Conservation (phyloP, 192 early-diverging fungal species). For the Entomortierella beljakovae region DNA sequence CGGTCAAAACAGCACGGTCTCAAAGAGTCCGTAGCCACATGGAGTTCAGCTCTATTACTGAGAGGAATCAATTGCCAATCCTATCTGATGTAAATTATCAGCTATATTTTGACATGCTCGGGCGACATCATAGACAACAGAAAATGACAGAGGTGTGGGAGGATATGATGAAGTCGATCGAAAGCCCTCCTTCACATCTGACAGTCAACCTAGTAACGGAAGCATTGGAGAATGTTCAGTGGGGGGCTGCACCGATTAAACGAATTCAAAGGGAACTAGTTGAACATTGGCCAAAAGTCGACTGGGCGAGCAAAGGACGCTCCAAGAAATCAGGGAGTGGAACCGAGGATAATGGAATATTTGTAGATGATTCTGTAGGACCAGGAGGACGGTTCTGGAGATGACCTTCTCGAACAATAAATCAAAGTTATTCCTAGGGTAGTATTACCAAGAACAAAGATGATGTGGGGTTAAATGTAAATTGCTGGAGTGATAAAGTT, state of each 20-base stretch:
- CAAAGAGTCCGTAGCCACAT: not conserved
- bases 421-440: no score
- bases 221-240: conserved; percentile 46
- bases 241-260: conserved; percentile 38
- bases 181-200: conserved; percentile 12
- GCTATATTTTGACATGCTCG: conserved; percentile 37
- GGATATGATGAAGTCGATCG: conserved; percentile 30
- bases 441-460: no score
- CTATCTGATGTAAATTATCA: conserved; percentile 34
- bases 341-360: not conserved
- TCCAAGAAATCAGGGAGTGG: not conserved
- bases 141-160: conserved; percentile 48
- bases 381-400: conserved; percentile 47
- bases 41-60: not conserved
- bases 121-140: conserved; percentile 36
- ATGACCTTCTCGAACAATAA: not conserved
- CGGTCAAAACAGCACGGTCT: not conserved
- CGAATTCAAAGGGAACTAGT: conserved; percentile 18
- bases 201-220: conserved; percentile 26
- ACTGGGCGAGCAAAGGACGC: conserved; percentile 8
- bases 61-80: not conserved
- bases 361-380: conserved; percentile 21
- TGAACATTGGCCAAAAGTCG: conserved; percentile 21
- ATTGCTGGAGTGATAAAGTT: no score
- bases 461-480: no score